Percentiles rank a stretch among this genome's conserved stretches.
phyloP scores from a whole-genome alignment of 139 green algal genomes.

The Closterium sp. region DNA sequence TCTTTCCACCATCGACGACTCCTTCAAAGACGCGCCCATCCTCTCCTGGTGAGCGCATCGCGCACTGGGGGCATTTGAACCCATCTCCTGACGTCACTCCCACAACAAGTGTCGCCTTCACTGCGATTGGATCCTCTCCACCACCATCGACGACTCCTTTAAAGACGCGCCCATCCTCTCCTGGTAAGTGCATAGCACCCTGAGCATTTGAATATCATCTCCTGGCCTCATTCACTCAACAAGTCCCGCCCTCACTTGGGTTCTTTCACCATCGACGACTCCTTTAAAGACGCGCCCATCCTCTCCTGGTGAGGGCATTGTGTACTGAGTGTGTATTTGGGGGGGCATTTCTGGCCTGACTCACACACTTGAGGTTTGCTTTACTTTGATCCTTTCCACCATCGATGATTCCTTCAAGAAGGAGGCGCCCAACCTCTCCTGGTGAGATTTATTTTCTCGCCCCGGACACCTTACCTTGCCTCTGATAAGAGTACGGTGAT shows the following conservation, averaged over 20 bases:
- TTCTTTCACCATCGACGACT: too few relatives aligned
- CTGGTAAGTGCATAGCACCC: slow-evolving; percentile 4
- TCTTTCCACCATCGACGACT: neutral
- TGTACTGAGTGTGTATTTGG: too few relatives aligned
- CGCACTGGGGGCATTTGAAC: too few relatives aligned
- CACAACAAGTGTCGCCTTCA: slow-evolving; percentile 15
- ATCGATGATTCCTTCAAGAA: neutral
- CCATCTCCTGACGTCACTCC: too few relatives aligned
- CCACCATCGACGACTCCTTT: neutral
- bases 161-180: neutral
- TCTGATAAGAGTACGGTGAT: too few relatives aligned
- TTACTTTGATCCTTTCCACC: neutral
- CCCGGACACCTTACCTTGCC: neutral
- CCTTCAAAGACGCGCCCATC: slow-evolving; percentile 12
- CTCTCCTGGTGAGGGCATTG: neutral
- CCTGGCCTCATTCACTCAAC: neutral
- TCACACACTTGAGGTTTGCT: neutral
- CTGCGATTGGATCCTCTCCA: slow-evolving; percentile 14
- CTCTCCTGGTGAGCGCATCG: slow-evolving; percentile 31
- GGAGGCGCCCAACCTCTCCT: neutral
- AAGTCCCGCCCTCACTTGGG: neutral
- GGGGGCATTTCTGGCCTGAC: neutral
- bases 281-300: neutral
- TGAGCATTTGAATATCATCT: neutral
- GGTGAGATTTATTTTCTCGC: neutral